A percentile compares a stretch with the other conserved stretches of the same genome.
Conservation (phyloP, 2,329 filamentous ascomycete species). For the Alternaria postmessia region DNA sequence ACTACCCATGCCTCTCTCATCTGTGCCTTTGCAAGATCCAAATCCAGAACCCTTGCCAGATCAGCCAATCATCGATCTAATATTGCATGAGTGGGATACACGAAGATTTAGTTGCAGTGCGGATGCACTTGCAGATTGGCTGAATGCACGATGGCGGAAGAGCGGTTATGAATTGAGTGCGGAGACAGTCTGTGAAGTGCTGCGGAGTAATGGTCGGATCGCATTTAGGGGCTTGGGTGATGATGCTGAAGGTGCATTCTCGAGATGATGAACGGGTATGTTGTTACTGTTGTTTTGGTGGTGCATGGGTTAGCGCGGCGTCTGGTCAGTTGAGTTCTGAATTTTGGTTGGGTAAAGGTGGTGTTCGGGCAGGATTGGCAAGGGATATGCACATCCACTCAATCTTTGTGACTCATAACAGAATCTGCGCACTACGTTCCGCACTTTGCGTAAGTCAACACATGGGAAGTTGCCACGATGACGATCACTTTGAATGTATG, state of each 20-base stretch:
- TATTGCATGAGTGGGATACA: slow-evolving; percentile 48
- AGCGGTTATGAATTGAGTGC: slow-evolving; percentile 45
- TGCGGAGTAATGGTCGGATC: slow-evolving; percentile 45
- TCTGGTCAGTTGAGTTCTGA: neutral
- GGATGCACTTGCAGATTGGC: slow-evolving; percentile 47
- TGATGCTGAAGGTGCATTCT: slow-evolving; percentile 44
- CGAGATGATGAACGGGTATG: slow-evolving; percentile 16
- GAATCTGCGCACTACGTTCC: neutral
- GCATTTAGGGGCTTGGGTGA: slow-evolving; percentile 48
- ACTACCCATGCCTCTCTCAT: slow-evolving; percentile 39
- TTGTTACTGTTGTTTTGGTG: neutral
- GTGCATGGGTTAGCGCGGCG: slow-evolving; percentile 9
- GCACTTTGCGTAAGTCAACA: fast-evolving
- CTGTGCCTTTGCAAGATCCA: slow-evolving; percentile 39
- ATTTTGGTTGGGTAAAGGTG: neutral
- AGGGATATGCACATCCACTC: neutral
- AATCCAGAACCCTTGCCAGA: slow-evolving; percentile 41
- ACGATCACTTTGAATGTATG: neutral
- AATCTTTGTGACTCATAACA: neutral
- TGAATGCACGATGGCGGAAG: slow-evolving; percentile 47
- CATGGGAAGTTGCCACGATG: neutral
- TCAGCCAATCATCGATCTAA: slow-evolving; percentile 44
- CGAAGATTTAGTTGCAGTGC: slow-evolving; percentile 40
- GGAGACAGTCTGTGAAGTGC: slow-evolving; percentile 47
- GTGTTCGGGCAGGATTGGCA: neutral